These are phyloP conservation scores for Breviolum minutum DNA, from an alignment of 73 alveolate genomes.

Conservation along the genomic window DNA sequence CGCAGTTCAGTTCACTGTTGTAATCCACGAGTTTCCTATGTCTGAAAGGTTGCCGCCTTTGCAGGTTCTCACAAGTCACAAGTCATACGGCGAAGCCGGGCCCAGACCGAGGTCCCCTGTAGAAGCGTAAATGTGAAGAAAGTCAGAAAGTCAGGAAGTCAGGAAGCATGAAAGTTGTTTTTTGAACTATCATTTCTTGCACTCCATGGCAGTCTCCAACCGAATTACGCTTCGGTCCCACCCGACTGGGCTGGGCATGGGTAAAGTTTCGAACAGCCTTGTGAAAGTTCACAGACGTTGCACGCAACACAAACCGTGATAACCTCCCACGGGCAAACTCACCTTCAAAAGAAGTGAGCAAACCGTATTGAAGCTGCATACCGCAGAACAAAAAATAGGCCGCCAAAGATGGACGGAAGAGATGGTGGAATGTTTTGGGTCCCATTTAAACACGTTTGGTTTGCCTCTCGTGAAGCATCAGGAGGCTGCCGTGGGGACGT, in stretches of 20 bases:
- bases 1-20: too few relatives aligned
- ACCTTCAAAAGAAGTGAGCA: neutral
- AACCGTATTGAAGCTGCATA: neutral
- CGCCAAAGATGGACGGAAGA: neutral
- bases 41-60: too few relatives aligned
- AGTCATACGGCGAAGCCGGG: conserved; percentile 30
- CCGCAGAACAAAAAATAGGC: neutral
- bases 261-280: neutral
- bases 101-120: neutral
- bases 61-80: neutral
- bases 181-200: neutral
- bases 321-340: neutral
- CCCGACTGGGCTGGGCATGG: neutral
- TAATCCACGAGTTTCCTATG: too few relatives aligned
- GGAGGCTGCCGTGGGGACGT: conserved; percentile 30
- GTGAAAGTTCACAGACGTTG: neutral
- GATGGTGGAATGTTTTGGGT: neutral
- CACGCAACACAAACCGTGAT: neutral
- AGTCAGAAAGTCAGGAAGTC: neutral
- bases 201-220: neutral
- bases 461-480: neutral
- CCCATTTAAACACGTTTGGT: too few relatives aligned
- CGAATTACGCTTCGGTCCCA: neutral
- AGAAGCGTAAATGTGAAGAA: neutral
- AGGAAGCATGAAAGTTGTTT: neutral